Base-by-base conservation (phyloP, 495 filamentous ascomycete genomes). In the Podospora fimiseda region DNA sequence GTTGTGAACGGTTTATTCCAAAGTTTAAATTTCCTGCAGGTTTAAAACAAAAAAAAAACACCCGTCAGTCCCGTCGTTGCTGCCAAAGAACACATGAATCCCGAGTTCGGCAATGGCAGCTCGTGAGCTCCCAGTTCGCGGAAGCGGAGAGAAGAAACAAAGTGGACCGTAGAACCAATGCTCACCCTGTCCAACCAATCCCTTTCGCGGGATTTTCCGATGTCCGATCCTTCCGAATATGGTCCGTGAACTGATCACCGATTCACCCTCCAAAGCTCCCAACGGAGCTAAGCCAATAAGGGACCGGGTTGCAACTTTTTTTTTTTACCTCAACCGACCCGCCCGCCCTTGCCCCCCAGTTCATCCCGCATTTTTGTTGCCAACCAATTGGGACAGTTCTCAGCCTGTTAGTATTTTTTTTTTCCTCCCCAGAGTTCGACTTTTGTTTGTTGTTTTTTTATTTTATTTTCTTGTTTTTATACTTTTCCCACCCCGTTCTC, bases 321-420 rank as follows among this genome's bases (percentile, higher is more conserved):
- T 67, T 64, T 60, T 62, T n/a, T n/a, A 52, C 53, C 60, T 56
- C 60, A 61, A 51, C 53, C 15, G 27, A 24, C 41, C 40, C 27
- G 27, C 27, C 27, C 5, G 27, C n/a, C n/a, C n/a, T n/a, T n/a
- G n/a, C n/a, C n/a, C n/a, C n/a, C n/a, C n/a, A n/a, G n/a, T n/a
- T n/a, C n/a, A n/a, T n/a, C n/a, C n/a, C n/a, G n/a, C n/a, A n/a
- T n/a, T n/a, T n/a, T n/a, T n/a, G n/a, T n/a, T n/a, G n/a, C n/a
- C n/a, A n/a, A n/a, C n/a, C n/a, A n/a, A n/a, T n/a, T n/a, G 27
- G 27, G 6, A 5, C 27, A 11, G 27, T 33, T 33, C 27, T 33
- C 27, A 33, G 11, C 27, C 27, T 11, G 27, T 11, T 27, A 14
- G 18, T 13, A 13, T 21, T 23, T 23, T 14, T 22, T 13, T 23